A percentile compares a stretch with the other conserved stretches of the same genome.
phyloP scores from a whole-genome alignment of 2,329 filamentous ascomycete species.

The Colletotrichum coccodes region DNA sequence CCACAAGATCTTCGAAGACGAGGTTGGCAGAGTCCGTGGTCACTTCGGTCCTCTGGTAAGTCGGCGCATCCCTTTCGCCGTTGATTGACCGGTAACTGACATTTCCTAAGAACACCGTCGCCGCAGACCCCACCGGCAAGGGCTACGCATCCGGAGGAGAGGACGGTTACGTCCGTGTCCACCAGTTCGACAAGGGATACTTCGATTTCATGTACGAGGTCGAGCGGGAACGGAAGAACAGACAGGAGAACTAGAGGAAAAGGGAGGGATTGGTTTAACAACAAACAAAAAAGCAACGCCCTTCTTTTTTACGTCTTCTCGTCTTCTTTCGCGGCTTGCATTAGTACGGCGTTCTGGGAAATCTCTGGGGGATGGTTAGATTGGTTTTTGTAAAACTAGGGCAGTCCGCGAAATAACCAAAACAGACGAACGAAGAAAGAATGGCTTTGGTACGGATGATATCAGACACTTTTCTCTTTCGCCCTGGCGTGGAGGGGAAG shows the following conservation, averaged over 20 bases:
- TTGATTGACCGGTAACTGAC: slow-evolving; percentile 3
- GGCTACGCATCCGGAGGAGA: slow-evolving; percentile 96
- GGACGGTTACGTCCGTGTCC: slow-evolving; percentile 97
- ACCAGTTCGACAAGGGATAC: slow-evolving; percentile 98
- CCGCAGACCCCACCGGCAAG: slow-evolving; percentile 89
- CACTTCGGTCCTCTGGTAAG: slow-evolving; percentile 88
- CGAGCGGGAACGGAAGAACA: slow-evolving; percentile 80
- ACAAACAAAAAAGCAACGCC: slow-evolving; percentile 17
- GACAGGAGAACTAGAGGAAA: slow-evolving; percentile 30
- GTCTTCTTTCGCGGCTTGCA: slow-evolving; percentile 50
- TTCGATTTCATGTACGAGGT: slow-evolving; percentile 99
- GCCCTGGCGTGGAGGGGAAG: slow-evolving; percentile 6
- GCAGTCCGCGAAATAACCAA: slow-evolving; percentile 32
- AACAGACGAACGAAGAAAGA: slow-evolving; percentile 24
- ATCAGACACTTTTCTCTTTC: slow-evolving; percentile 12
- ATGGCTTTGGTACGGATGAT: slow-evolving; percentile 26
- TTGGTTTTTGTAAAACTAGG: slow-evolving; percentile 34
- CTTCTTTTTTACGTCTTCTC: slow-evolving; percentile 22
- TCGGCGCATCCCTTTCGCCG: not conserved
- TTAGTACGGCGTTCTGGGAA: slow-evolving; percentile 52
- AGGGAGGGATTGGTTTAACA: slow-evolving; percentile 10
- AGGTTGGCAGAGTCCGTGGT: slow-evolving; percentile 95
- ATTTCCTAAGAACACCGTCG: slow-evolving; percentile 80
- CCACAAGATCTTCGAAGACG: slow-evolving; percentile 99
- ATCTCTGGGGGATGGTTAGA: slow-evolving; percentile 34